Evolutionary conservation across 2,329 filamentous ascomycete genomes (phyloP), one percentile per base, ranked within the genome.

Genomic region (Paracamarosporium sp.): DNA sequence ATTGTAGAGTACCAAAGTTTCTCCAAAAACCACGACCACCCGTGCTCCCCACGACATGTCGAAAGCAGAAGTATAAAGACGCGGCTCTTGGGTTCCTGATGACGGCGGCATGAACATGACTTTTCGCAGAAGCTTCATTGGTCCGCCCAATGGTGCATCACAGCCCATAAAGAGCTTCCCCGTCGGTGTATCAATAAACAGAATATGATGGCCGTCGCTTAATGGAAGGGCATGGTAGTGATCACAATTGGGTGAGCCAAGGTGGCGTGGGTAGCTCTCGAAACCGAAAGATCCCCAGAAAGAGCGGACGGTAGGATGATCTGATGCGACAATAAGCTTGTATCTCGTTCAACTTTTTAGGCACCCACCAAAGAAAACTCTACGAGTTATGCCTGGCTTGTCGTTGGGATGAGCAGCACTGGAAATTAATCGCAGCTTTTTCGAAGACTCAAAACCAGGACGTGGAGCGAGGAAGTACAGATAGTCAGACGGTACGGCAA

Each of bases 221-320:
- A 90, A 71, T 3, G 88, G 88, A 12, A 89, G 75, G 2, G 87
- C 87, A 44, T 82, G 83, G 65, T 87, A 89, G 64, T 90, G 86
- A 65, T 89, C 86, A 31, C 81, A 81, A 25, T 30, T 57, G 0
- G 55, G 56, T 17, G 53, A 50, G 1, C 35, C 55, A 13, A 59
- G 40, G 2, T 47, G 57, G 11, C 52, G 53, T 9, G 59, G 54
- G 22, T 44, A 51, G 17, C 41, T 60, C n/a, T 70, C 66, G 30
- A 65, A 67, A 8, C 62, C 64, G 45, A 68, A 68, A 5, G 67
- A 64, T 11, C 59, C 62, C 64, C 65, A 71, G 17, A 66, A 64
- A 3, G 63, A 64, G 43, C 57, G 64, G 24, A 64, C 41, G 9
- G 46, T 64, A 7, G 61, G 57, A n/a, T 53, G 58, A 12, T 17